Base-by-base conservation (phyloP, 306 rosid species). In the Geum urbanum region DNA sequence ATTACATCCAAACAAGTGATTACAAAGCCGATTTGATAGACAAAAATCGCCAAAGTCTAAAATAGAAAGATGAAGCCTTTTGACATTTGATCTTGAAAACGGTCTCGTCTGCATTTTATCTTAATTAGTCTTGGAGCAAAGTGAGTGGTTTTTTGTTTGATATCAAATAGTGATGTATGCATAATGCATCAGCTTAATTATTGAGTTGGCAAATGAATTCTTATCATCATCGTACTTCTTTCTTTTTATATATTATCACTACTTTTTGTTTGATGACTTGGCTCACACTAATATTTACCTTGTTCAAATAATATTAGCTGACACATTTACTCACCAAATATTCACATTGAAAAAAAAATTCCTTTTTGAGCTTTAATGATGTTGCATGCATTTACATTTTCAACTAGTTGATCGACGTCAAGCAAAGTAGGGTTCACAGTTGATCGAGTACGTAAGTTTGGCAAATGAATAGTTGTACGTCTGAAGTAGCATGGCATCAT, bases 41-140 rank as follows among this genome's bases (percentile, higher is more conserved):
- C 10, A 46, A 9, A 3, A 46, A 57, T 14, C 32, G 12, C 15
- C 18, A 58, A 7, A 24, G 14, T 0, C 39, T 0, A 13, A 58
- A 27, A 59, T 10, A 59, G 35, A 58, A 15, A 35, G 44, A 57
- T 9, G 35, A 40, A 8, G 45, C 24, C 5, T 40, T 6, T 59
- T 7, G 13, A n/a, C 22, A 41, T 53, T 73, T 14, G 48, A 65
- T 73, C 16, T 44, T 64, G 59, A 39, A 76, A 43, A 57, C 8
- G 35, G 32, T 62, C 64, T 75, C 68, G 50, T 59, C 79, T 68
- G 39, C 63, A 50, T 48, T 69, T 69, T 45, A 20, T 54, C 16
- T 13, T 64, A 45, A 9, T 66, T 63, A 43, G 59, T 19, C 59
- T 13, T 7, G 11, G 20, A 1, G 59, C 3, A 32, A 32, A 60